Conservation (phyloP, 2,329 filamentous ascomycete genomes). For the Apiospora sp. region DNA sequence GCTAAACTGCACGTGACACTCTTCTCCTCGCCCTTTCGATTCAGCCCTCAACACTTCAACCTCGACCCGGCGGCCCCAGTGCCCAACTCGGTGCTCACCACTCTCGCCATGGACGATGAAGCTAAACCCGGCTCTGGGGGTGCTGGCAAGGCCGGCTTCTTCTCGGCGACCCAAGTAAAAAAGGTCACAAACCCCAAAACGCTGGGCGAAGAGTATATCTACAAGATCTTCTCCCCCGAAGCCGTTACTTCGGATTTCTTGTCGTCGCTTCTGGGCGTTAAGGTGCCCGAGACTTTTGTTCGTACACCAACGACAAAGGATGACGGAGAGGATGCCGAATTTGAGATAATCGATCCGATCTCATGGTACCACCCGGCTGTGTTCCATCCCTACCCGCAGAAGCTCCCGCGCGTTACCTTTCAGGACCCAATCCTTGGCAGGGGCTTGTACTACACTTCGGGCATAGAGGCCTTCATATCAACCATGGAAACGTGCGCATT, state of each 20-base stretch:
- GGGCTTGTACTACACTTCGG: constrained; percentile 74
- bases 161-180: constrained; percentile 80
- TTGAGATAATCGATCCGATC: constrained; percentile 56
- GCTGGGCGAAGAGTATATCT: constrained; percentile 61
- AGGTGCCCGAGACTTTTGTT: constrained; percentile 52
- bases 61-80: constrained; percentile 63
- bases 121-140: constrained; percentile 59
- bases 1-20: constrained; percentile 88
- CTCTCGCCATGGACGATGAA: constrained; percentile 69
- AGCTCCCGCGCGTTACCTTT: constrained; percentile 86
- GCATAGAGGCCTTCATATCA: constrained; percentile 92
- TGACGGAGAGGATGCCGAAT: constrained; percentile 33
- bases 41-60: constrained; percentile 78
- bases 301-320: constrained; percentile 27
- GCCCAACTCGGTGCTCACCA: constrained; percentile 84
- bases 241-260: constrained; percentile 62
- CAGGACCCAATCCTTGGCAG: constrained; percentile 77
- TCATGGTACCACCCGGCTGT: constrained; percentile 80
- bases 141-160: constrained; percentile 81
- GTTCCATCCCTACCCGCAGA: constrained; percentile 87
- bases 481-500: constrained; percentile 97
- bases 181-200: constrained; percentile 68
- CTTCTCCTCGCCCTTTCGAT: constrained; percentile 78
- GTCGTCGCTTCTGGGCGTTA: constrained; percentile 57
- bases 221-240: constrained; percentile 71